Percentiles rank a stretch among this genome's conserved stretches.
phyloP scores from a whole-genome alignment of 768 basidiomycete genomes.

The Cystobasidium tubakii region DNA sequence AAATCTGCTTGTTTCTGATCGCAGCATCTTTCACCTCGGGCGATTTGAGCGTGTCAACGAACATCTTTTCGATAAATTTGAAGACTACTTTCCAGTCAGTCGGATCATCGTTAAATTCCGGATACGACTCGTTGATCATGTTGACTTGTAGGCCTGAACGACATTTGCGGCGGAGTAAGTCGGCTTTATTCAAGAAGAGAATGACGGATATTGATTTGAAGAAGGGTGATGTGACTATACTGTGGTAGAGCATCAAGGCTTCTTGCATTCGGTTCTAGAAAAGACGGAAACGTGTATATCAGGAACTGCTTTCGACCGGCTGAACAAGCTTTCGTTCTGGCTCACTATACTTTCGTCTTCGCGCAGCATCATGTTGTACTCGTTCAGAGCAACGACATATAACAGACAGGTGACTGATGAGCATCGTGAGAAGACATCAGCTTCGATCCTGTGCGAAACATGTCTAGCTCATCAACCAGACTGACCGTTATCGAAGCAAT shows the following conservation, averaged over 20 bases:
- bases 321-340: not conserved
- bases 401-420: conserved; percentile 73
- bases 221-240: conserved; percentile 95
- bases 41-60: conserved; percentile 50
- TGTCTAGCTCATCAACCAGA: not conserved
- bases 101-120: conserved; percentile 67
- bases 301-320: not conserved
- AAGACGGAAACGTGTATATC: too few relatives aligned
- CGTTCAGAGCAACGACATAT: conserved; percentile 84
- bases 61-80: conserved; percentile 28
- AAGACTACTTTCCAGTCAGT: conserved; percentile 32
- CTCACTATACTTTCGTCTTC: conserved; percentile 64
- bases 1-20: conserved; percentile 58
- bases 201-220: conserved; percentile 93
- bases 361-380: conserved; percentile 96
- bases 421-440: not conserved
- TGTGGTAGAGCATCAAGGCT: conserved; percentile 89
- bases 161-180: conserved; percentile 18
- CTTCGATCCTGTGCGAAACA: not conserved
- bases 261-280: conserved; percentile 97
- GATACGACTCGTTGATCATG: conserved; percentile 82
- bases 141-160: conserved; percentile 71
- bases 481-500: conserved; percentile 30
- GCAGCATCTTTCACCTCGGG: conserved; percentile 85
- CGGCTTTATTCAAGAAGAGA: conserved; percentile 43